Percentiles rank a stretch among this genome's conserved stretches.
phyloP scores from a whole-genome alignment of 306 rosid genomes.

The Cucurbita maxima region DNA sequence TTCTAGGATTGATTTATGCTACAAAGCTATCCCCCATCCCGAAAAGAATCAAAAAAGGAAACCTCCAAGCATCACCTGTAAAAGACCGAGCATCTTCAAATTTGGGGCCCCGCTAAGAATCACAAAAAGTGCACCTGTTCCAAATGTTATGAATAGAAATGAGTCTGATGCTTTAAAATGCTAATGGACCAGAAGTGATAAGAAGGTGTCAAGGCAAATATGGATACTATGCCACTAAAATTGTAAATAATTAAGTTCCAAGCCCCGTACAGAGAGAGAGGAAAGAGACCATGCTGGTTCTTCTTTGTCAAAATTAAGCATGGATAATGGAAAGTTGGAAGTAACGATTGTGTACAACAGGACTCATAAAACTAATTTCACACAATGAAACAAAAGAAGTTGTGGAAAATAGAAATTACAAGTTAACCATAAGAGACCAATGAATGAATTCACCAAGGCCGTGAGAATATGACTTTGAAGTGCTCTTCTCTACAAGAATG shows the following conservation, averaged over 20 bases:
- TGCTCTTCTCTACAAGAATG: not conserved
- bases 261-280: not conserved
- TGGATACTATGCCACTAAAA: not conserved
- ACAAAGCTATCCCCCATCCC: not conserved
- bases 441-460: not conserved
- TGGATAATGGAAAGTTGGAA: not conserved
- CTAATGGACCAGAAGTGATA: not conserved
- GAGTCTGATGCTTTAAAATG: not conserved
- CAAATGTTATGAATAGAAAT: constrained; percentile 10
- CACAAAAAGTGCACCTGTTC: constrained; percentile 81
- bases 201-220: not conserved
- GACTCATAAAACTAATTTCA: not conserved
- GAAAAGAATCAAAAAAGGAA: not conserved
- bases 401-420: not conserved
- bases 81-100: constrained; percentile 82
- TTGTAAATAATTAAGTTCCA: not conserved
- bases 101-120: constrained; percentile 61
- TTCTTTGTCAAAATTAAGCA: not conserved
- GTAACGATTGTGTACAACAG: not conserved
- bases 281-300: not conserved
- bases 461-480: not conserved
- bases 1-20: not conserved
- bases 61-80: constrained; percentile 41
- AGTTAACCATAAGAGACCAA: not conserved
- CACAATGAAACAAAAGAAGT: not conserved